Base-by-base conservation (phyloP, 306 rosid species). In the Gastrolobium bilobum region DNA sequence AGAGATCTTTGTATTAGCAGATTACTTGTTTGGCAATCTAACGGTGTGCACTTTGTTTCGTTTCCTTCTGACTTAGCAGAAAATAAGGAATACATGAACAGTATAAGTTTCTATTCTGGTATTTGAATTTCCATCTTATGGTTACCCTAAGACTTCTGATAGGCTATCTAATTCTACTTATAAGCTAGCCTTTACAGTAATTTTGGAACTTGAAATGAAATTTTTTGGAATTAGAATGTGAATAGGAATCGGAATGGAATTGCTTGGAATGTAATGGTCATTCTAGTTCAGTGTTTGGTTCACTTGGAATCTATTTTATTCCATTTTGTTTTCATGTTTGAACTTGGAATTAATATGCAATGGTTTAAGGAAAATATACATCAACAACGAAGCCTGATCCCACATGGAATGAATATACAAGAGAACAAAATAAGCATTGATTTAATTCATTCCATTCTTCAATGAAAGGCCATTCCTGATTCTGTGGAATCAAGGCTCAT, bases 111-210 rank as follows among this genome's bases (percentile, higher is more conserved):
- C 51, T 48, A 15, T 37, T 48, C 6, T 75, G 14, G 7, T 37
- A 76, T 76, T 50, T 76, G 65, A 75, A 34, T 34, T 14, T 15
- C 62, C 40, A 62, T 62, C 40, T 48, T 38, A 34, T 33, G 60
- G 61, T 30, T 34, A 35, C 13, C 40, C 14, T 48, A 43, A 14
- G 57, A 58, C 60, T 73, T 59, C 42, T 43, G 7, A 26, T 33
- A 75, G 61, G 29, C 34, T 48, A 26, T 61, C 37, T 47, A 13
- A 46, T 71, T 34, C 68, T 73, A 33, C 75, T 34, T 50, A 14
- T 34, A 69, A 7, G 9, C 11, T 33, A 42, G 42, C 26, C 29
- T 73, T 56, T 69, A 29, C 30, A 10, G 42, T 71, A 52, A 4
- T 15, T 52, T 33, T 15, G 37, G 13, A 15, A 38, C 20, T 13